phyloP scores from a whole-genome alignment of 805 yeast genomes.

The Yamadazyma takamatsuzukensis region DNA sequence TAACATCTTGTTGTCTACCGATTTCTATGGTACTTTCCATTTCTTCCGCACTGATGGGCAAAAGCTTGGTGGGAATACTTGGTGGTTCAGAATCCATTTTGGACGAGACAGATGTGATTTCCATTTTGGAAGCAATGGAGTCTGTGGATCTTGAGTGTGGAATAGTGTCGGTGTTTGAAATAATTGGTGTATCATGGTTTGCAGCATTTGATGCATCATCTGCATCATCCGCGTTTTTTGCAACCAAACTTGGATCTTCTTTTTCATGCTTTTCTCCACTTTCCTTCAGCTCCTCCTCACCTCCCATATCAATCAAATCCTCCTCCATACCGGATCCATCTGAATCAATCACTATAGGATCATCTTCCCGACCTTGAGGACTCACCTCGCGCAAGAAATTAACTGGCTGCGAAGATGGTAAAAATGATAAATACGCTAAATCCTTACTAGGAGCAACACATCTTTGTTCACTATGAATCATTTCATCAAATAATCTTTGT shows the following conservation, averaged over 20 bases:
- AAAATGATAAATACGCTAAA: conserved; percentile 82
- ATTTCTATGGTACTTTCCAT: conserved; percentile 71
- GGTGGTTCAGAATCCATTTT: no score
- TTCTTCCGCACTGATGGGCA: conserved; percentile 53
- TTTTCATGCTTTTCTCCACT: neutral
- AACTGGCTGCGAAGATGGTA: conserved; percentile 66
- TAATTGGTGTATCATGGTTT: neutral
- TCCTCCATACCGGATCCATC: conserved; percentile 6
- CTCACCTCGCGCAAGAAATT: conserved; percentile 19
- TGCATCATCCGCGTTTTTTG: neutral
- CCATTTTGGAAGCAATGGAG: no score
- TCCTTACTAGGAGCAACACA: conserved; percentile 81
- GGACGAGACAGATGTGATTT: no score
- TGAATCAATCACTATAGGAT: conserved; percentile 12
- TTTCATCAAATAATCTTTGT: conserved; percentile 61
- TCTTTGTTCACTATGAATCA: conserved; percentile 59
- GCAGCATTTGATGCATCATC: neutral
- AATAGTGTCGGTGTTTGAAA: neutral
- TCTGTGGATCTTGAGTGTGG: no score
- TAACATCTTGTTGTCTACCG: conserved; percentile 95
- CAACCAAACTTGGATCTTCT: no score
- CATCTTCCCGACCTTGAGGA: conserved; percentile 1
- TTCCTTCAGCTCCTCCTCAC: neutral
- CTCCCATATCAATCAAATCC: conserved; percentile 1
- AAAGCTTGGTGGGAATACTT: no score